These are phyloP conservation scores for Mycena metata DNA, from an alignment of 768 basidiomycete species.

Conservation along the genomic window DNA sequence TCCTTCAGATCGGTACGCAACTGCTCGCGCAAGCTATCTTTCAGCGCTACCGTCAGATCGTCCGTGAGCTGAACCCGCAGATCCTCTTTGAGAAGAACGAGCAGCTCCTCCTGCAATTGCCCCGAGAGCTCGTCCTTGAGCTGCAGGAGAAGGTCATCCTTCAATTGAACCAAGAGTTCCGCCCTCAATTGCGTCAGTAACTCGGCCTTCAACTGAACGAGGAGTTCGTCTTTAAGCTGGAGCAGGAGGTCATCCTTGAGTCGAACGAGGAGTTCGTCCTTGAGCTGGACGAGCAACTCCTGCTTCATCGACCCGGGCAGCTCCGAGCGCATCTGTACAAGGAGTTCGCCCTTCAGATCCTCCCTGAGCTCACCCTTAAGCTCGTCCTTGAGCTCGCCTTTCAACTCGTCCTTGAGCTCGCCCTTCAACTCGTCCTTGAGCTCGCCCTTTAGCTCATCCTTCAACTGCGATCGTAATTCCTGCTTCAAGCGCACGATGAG, in stretches of 20 bases:
- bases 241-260: constrained; percentile 30
- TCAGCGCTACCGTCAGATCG: constrained; percentile 31
- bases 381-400: constrained; percentile 25
- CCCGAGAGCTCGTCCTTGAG: constrained; percentile 32
- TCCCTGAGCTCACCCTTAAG: constrained; percentile 18
- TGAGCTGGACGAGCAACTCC: constrained; percentile 28
- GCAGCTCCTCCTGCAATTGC: constrained; percentile 25
- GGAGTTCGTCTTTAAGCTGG: constrained; percentile 29
- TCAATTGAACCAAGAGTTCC: constrained; percentile 25
- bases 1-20: constrained; percentile 37
- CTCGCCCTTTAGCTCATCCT: constrained; percentile 15
- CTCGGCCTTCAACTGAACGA: constrained; percentile 21
- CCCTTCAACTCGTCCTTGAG: constrained; percentile 18
- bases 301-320: constrained; percentile 28
- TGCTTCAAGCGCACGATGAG: constrained; percentile 25
- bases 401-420: constrained; percentile 11
- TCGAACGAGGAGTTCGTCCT: constrained; percentile 26
- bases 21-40: constrained; percentile 28
- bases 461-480: constrained; percentile 27
- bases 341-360: constrained; percentile 23
- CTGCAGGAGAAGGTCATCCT: constrained; percentile 29
- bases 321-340: constrained; percentile 23
- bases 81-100: constrained; percentile 27
- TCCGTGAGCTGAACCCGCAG: constrained; percentile 29
- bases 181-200: constrained; percentile 29